Percentiles rank a stretch among this genome's conserved stretches.
These are phyloP conservation scores for Sugiyamaella neomexicana DNA, from an alignment of 1,139 yeast genomes.

Conservation along the genomic window DNA sequence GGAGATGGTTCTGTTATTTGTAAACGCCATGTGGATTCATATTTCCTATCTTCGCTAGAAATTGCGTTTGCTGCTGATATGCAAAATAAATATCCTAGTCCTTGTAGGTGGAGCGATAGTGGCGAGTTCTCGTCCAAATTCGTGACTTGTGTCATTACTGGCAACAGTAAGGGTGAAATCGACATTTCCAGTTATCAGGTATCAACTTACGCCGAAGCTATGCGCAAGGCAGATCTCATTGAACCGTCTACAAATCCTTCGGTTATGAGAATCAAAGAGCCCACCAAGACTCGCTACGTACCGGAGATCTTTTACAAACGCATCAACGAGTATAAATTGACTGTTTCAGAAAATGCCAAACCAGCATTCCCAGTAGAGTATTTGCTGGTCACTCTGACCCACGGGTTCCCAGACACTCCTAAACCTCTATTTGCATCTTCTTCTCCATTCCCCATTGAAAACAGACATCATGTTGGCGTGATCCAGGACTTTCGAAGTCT, in stretches of 20 bases:
- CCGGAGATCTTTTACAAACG: conserved; percentile 90
- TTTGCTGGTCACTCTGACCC: conserved; percentile 81
- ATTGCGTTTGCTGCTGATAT: conserved; percentile 79
- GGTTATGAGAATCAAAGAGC: conserved; percentile 75
- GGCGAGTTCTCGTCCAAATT: conserved; percentile 82
- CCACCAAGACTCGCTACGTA: conserved; percentile 72
- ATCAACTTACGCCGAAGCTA: conserved; percentile 80
- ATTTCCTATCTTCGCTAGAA: conserved; percentile 83
- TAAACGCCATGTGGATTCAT: conserved; percentile 90
- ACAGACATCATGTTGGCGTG: conserved; percentile 72
- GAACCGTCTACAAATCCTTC: conserved; percentile 91
- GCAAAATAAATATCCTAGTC: conserved; percentile 68
- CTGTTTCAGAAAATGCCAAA: conserved; percentile 85
- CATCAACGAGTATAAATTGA: conserved; percentile 83
- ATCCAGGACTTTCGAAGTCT: conserved; percentile 63
- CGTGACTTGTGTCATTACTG: conserved; percentile 89
- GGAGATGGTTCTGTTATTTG: conserved; percentile 88
- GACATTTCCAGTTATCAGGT: conserved; percentile 93
- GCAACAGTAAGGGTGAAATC: conserved; percentile 81
- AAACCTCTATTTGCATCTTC: conserved; percentile 44
- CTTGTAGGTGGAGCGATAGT: conserved; percentile 62
- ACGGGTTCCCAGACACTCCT: conserved; percentile 81
- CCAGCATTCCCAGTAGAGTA: conserved; percentile 97
- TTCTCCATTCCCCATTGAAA: conserved; percentile 69
- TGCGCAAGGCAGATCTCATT: conserved; percentile 82